Evolutionary conservation across 2,329 filamentous ascomycete genomes (phyloP).

Genomic region (Macrophomina phaseolina): DNA sequence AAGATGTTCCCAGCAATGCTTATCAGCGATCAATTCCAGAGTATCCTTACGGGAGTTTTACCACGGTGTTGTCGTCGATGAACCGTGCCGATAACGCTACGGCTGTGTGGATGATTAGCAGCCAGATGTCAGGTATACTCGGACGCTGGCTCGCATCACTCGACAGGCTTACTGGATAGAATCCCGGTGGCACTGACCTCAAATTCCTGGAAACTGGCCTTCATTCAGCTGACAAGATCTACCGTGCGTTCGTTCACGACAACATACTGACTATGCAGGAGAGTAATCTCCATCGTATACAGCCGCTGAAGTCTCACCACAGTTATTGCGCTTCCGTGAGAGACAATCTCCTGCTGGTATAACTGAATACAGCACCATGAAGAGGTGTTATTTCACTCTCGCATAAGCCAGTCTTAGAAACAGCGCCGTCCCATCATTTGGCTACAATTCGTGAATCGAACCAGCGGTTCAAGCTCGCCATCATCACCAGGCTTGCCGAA

Average conservation of each 20-base stretch:
- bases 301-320: background rate
- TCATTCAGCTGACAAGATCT: no score
- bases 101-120: background rate
- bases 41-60: background rate
- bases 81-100: background rate
- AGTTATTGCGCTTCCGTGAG: background rate
- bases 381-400: background rate
- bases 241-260: no score
- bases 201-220: background rate
- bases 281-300: background rate
- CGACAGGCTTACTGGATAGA: background rate
- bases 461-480: background rate
- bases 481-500: background rate
- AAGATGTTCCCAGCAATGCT: no score
- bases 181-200: background rate
- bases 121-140: background rate
- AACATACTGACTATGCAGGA: no score
- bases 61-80: background rate
- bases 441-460: background rate
- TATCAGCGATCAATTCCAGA: no score
- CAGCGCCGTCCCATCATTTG: background rate
- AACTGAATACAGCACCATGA: background rate
- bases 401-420: background rate
- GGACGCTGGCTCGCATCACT: background rate
- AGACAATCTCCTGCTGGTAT: background rate